Conservation (phyloP, 2,329 filamentous ascomycete species). For the Colletotrichum truncatum region DNA sequence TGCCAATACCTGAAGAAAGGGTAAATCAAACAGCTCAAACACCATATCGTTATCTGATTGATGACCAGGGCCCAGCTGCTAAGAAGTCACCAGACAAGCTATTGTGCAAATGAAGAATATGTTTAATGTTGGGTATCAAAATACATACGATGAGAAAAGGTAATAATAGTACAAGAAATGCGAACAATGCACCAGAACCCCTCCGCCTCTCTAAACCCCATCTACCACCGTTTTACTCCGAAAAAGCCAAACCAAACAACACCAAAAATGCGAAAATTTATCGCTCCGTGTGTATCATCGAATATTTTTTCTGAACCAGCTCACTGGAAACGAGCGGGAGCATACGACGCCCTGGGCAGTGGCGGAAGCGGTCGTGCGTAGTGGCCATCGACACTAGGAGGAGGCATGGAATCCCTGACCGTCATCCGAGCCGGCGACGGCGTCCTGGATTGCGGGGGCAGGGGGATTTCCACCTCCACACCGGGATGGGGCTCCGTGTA, state of each 20-base stretch:
- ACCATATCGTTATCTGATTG: too few species aligned
- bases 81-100: too few species aligned
- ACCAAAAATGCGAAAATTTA: neutral
- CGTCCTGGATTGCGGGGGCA: constrained; percentile 13
- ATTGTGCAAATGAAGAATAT: too few species aligned
- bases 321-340: neutral
- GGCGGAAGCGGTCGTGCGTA: neutral
- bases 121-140: constrained; percentile 10
- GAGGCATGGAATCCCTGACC: constrained; percentile 1
- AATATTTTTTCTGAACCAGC: neutral
- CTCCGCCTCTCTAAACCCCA: neutral
- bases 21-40: too few species aligned
- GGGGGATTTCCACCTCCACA: constrained; percentile 15
- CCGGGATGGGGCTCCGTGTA: constrained; percentile 14
- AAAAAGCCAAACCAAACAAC: neutral
- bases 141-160: constrained; percentile 9
- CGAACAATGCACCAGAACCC: neutral
- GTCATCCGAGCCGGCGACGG: constrained; percentile 5
- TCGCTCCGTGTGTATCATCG: too few species aligned
- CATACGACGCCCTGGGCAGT: neutral
- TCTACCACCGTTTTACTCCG: neutral
- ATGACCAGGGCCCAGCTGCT: too few species aligned
- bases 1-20: neutral
- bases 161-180: neutral
- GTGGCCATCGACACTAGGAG: neutral